These are phyloP conservation scores for Parasarocladium wereldwijsianum DNA, from an alignment of 2,329 filamentous ascomycete species.

Conservation along the genomic window DNA sequence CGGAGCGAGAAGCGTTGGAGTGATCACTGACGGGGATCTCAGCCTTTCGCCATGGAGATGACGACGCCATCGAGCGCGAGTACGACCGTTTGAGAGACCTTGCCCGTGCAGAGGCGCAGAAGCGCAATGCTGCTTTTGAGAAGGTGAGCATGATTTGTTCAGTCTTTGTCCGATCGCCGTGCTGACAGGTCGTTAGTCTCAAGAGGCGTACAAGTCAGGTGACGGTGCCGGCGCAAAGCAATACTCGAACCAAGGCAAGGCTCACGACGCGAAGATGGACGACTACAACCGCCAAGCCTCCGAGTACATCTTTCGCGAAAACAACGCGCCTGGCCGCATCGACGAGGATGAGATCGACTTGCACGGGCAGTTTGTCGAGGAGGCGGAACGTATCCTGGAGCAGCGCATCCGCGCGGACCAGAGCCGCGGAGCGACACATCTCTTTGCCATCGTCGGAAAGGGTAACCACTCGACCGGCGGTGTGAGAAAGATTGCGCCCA, in stretches of 20 bases:
- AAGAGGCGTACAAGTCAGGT: slow-evolving; percentile 68
- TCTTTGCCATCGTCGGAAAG: slow-evolving; percentile 93
- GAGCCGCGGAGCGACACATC: slow-evolving; percentile 57
- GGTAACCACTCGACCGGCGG: slow-evolving; percentile 75
- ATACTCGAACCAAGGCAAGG: slow-evolving; percentile 72
- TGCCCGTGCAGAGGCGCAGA: slow-evolving; percentile 65
- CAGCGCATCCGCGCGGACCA: slow-evolving; percentile 69
- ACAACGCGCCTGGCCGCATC: slow-evolving; percentile 67
- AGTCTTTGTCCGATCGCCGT: too few species aligned
- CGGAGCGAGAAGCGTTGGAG: neutral
- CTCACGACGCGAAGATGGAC: slow-evolving; percentile 71
- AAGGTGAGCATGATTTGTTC: too few species aligned
- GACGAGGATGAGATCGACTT: slow-evolving; percentile 77
- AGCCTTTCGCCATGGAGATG: slow-evolving; percentile 66
- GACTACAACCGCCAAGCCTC: slow-evolving; percentile 82
- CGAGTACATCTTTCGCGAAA: slow-evolving; percentile 89
- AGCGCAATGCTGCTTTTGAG: slow-evolving; percentile 66
- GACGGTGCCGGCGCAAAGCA: slow-evolving; percentile 75
- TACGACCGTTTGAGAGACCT: slow-evolving; percentile 83
- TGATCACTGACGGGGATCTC: slow-evolving; percentile 5
- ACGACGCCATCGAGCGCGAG: slow-evolving; percentile 60
- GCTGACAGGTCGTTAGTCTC: too few species aligned
- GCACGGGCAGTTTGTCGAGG: slow-evolving; percentile 87
- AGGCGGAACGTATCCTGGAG: slow-evolving; percentile 83
- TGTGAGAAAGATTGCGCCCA: slow-evolving; percentile 90